Evolutionary conservation across 306 rosid genomes (phyloP).

Genomic region (Lotus japonicus): DNA sequence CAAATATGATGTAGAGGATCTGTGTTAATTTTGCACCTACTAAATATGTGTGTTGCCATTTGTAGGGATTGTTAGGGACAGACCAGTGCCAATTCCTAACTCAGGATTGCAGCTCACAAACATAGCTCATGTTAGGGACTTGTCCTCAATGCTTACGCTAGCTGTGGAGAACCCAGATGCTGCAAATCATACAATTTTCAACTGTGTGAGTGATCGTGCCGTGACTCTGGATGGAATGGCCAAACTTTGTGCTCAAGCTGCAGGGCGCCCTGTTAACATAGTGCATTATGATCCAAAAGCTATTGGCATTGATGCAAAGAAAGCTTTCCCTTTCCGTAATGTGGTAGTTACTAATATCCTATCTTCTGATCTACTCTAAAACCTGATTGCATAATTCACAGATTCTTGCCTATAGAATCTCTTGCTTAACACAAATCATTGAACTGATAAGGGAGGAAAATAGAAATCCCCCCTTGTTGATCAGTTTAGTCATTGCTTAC

Average conservation of each 20-base stretch:
- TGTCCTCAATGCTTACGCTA: slow-evolving; percentile 74
- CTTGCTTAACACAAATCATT: not conserved
- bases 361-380: not conserved
- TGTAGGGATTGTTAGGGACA: slow-evolving; percentile 82
- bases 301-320: slow-evolving; percentile 73
- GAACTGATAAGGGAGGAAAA: not conserved
- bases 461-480: not conserved
- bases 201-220: slow-evolving; percentile 74
- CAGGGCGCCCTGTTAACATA: slow-evolving; percentile 66
- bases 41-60: not conserved
- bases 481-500: not conserved
- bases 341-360: slow-evolving; percentile 34
- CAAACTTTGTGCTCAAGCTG: slow-evolving; percentile 86
- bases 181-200: slow-evolving; percentile 60
- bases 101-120: slow-evolving; percentile 84
- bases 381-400: not conserved
- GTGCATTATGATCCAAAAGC: slow-evolving; percentile 91
- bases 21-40: not conserved
- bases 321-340: slow-evolving; percentile 90
- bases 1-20: not conserved
- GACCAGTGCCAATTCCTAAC: slow-evolving; percentile 88
- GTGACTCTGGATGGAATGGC: slow-evolving; percentile 90
- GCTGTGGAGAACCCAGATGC: slow-evolving; percentile 83
- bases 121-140: slow-evolving; percentile 79
- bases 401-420: not conserved